Base-by-base conservation (phyloP, 2,329 filamentous ascomycete species). In the Cordyceps pruinosa region DNA sequence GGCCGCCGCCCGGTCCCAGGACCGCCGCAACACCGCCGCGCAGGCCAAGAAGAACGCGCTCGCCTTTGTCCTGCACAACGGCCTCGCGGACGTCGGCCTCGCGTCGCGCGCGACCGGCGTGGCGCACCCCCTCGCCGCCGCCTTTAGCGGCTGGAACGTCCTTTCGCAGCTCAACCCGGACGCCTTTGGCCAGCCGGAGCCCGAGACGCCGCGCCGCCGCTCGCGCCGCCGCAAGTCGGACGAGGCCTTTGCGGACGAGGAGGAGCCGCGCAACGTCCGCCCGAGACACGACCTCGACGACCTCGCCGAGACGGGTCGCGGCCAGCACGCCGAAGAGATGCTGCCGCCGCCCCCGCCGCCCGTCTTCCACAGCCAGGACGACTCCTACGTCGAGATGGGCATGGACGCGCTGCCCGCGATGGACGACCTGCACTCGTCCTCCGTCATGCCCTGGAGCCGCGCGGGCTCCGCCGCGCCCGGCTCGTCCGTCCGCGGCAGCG, bases 401-500 rank as follows among this genome's bases (percentile, higher is more conserved):
- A 83, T 89, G 70, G 83, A 89, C 42, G 87, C 82, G 1, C 81
- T 77, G 1, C 78, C 82, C 1, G 80, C 82, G 8, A 78, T 94
- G 54, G 82, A 83, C 5, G 88, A 95, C 58, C 81, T 86, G 54
- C 80, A 81, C 46, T 79, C 77, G 1, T 79, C 76, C 2, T 76
- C 75, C 17, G 68, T 79, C 57, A 71, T 77, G 65, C 80, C 80
- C 5, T 82, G 80, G 80, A 80, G 78, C 60, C 76, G 76, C 3
- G 61, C 66, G 12, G 73, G 71, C 3, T 82, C 78, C 0, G 66
- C 69, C 3, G 67, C 76, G 1, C 78, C 75, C 0, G 73, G 74
- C 13, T 82, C 80, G 0, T 76, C 75, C 3, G 64, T 74, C 35
- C 76, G 74, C 13, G 54, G 72, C 51, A 75, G 72, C 63, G 72